Conservation (phyloP, 352 stramenopile genomes). For the Phytophthora idaei region DNA sequence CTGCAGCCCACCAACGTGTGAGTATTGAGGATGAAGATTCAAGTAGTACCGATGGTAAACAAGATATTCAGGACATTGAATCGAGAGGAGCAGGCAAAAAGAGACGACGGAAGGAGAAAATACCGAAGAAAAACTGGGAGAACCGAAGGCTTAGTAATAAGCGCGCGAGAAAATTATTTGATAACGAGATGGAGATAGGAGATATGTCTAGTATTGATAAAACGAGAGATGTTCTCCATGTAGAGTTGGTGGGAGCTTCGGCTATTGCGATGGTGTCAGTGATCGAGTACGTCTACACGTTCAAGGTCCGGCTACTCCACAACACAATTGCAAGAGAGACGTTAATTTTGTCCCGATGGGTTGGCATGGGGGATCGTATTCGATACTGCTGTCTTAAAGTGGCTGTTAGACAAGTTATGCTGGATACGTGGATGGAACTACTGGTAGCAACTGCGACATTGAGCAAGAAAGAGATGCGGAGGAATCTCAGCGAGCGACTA, state of each 20-base stretch:
- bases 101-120: constrained; percentile 5
- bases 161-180: constrained; percentile 18
- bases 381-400: constrained; percentile 40
- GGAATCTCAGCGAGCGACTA: constrained; percentile 38
- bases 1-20: constrained; percentile 11
- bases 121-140: constrained; percentile 6
- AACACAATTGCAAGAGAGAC: constrained; percentile 38
- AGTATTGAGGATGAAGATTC: constrained; percentile 1
- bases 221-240: constrained; percentile 25
- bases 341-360: constrained; percentile 47
- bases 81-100: constrained; percentile 3
- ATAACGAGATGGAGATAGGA: neutral
- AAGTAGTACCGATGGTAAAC: constrained; percentile 7
- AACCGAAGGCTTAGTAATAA: constrained; percentile 8
- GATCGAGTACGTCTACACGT: constrained; percentile 63
- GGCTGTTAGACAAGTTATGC: constrained; percentile 31
- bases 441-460: constrained; percentile 34
- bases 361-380: constrained; percentile 43
- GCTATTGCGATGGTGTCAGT: constrained; percentile 42
- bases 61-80: neutral
- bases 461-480: constrained; percentile 14
- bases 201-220: constrained; percentile 1
- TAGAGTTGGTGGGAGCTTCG: constrained; percentile 42
- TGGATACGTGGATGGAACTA: constrained; percentile 52
- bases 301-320: constrained; percentile 39